phyloP scores from a whole-genome alignment of 495 filamentous ascomycete genomes.

The Tuber calosporum region DNA sequence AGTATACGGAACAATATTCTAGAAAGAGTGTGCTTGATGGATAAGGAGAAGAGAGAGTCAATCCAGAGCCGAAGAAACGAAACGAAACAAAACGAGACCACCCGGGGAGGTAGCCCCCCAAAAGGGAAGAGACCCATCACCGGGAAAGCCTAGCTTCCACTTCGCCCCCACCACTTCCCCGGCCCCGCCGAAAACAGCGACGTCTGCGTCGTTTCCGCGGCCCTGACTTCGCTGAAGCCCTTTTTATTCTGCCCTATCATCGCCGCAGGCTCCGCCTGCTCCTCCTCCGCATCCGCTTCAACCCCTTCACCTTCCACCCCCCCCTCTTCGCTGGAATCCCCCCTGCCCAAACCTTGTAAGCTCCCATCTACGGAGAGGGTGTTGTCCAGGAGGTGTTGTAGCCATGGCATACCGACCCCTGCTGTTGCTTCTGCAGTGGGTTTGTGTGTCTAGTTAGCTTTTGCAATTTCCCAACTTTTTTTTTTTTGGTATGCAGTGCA shows the following conservation, averaged over 20 bases:
- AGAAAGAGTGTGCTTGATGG: too few species aligned
- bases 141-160: not conserved
- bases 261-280: not conserved
- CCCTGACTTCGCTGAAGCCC: conserved; percentile 23
- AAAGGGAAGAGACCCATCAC: not conserved
- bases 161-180: conserved; percentile 14
- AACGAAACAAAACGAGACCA: not conserved
- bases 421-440: not conserved
- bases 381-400: conserved; percentile 23
- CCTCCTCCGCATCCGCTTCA: not conserved
- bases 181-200: conserved; percentile 25
- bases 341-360: not conserved
- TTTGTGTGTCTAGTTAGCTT: not conserved
- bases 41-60: too few species aligned
- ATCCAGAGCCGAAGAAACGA: not conserved
- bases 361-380: conserved; percentile 24
- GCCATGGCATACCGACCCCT: not conserved
- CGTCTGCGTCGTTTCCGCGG: conserved; percentile 27
- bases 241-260: conserved; percentile 6
- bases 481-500: not conserved
- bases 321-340: not conserved
- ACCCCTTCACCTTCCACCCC: not conserved
- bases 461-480: not conserved
- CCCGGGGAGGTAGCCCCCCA: not conserved
- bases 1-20: too few species aligned